These are phyloP conservation scores for Saprolegnia diclina DNA, from an alignment of 352 stramenopile genomes.

Conservation along the genomic window DNA sequence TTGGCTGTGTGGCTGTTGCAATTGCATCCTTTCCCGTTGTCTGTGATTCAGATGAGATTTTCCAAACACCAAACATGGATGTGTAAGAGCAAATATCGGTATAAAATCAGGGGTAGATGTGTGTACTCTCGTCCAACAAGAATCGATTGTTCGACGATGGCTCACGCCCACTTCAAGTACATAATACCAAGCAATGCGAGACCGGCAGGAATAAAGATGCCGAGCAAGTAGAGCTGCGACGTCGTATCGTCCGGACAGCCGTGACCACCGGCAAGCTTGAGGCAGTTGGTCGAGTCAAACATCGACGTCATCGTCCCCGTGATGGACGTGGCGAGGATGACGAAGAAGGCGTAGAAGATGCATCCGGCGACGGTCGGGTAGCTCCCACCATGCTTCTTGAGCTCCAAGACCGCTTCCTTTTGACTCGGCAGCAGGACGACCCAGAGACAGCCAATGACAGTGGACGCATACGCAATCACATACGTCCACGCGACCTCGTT, in stretches of 20 bases:
- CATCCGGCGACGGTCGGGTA: constrained; percentile 25
- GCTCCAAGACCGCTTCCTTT: constrained; percentile 33
- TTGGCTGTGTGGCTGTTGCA: too few species aligned
- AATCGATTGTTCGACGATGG: too few species aligned
- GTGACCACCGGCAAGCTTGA: constrained; percentile 34
- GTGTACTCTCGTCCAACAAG: too few species aligned
- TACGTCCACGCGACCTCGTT: constrained; percentile 49
- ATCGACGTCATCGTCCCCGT: constrained; percentile 39
- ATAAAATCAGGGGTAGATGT: too few species aligned
- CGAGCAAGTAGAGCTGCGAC: too few species aligned
- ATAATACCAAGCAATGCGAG: too few species aligned
- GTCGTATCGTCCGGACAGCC: constrained; percentile 28
- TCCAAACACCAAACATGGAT: too few species aligned
- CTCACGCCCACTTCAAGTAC: too few species aligned
- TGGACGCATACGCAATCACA: constrained; percentile 47
- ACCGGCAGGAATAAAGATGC: too few species aligned
- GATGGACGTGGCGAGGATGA: constrained; percentile 30
- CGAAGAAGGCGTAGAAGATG: constrained; percentile 15
- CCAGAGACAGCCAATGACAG: constrained; percentile 43
- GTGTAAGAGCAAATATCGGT: too few species aligned
- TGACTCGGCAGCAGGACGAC: constrained; percentile 43
- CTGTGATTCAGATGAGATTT: too few species aligned
- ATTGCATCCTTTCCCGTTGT: too few species aligned
- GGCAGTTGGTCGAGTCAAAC: constrained; percentile 36
- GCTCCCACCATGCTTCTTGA: constrained; percentile 34